Conservation (phyloP, 192 early-diverging fungal genomes). For the Coemansia sp. region DNA sequence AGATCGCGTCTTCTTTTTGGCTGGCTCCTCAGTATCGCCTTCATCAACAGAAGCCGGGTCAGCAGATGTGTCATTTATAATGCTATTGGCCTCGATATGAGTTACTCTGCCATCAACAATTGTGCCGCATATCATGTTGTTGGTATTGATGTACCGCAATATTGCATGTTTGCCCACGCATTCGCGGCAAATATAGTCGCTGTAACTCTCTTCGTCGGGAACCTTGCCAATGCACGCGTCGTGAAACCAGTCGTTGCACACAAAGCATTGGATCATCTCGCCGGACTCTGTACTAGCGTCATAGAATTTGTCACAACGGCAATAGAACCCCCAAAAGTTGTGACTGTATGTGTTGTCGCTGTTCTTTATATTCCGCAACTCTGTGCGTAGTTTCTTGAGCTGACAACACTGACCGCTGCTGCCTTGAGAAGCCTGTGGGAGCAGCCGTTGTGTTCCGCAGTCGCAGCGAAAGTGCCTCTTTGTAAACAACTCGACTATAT, state of each 20-base stretch:
- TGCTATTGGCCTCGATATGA: neutral
- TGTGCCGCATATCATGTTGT: constrained; percentile 19
- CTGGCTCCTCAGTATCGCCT: constrained; percentile 5
- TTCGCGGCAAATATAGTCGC: constrained; percentile 44
- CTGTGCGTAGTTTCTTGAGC: constrained; percentile 22
- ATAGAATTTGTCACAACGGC: constrained; percentile 79
- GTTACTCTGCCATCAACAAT: constrained; percentile 16
- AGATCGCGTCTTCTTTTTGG: constrained; percentile 17
- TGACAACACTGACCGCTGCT: constrained; percentile 21
- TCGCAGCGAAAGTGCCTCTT: constrained; percentile 87
- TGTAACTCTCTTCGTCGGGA: constrained; percentile 27
- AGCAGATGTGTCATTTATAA: neutral
- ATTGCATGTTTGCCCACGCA: constrained; percentile 30
- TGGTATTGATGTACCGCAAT: constrained; percentile 31
- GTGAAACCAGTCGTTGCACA: constrained; percentile 89
- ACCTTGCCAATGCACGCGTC: constrained; percentile 67
- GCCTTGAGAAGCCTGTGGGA: constrained; percentile 16
- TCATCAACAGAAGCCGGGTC: neutral
- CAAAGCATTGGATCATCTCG: constrained; percentile 80
- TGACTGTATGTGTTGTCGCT: constrained; percentile 76
- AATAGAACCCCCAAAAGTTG: constrained; percentile 82
- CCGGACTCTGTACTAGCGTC: constrained; percentile 68
- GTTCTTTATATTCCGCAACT: constrained; percentile 49
- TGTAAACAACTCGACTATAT: constrained; percentile 82
- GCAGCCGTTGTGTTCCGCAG: constrained; percentile 67